Evolutionary conservation across 2,329 filamentous ascomycete species (phyloP).

Genomic region (Polytolypa hystricis): DNA sequence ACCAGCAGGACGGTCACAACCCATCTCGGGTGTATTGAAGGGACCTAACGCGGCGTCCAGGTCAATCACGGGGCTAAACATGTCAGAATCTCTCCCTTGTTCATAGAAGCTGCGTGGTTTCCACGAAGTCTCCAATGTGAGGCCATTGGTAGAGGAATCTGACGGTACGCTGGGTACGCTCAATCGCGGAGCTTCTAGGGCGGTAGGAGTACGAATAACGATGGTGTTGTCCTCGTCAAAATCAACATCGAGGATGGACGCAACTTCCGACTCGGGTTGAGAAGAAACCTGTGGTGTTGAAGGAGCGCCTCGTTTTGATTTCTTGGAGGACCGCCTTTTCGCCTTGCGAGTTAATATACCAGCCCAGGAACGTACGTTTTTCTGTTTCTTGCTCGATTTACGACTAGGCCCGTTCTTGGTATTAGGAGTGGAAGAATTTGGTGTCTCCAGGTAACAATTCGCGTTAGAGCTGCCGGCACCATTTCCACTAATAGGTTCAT

Average conservation of each 20-base stretch:
- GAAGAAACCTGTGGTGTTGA: constrained; percentile 34
- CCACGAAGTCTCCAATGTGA: constrained; percentile 28
- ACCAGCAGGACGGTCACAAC: constrained; percentile 19
- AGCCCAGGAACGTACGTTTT: constrained; percentile 60
- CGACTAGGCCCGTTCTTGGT: too few species aligned
- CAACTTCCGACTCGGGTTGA: constrained; percentile 23
- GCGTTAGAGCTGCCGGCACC: too few species aligned
- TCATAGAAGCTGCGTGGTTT: constrained; percentile 36
- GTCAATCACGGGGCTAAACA: constrained; percentile 74
- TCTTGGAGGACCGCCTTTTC: constrained; percentile 35
- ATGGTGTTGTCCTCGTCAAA: constrained; percentile 41
- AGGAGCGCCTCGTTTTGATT: constrained; percentile 29
- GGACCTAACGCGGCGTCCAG: constrained; percentile 86
- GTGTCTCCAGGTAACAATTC: too few species aligned
- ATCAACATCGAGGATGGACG: constrained; percentile 33
- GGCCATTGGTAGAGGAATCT: constrained; percentile 10
- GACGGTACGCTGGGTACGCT: constrained; percentile 9
- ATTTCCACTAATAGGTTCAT: too few species aligned
- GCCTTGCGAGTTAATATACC: constrained; percentile 41
- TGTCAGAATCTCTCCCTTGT: constrained; percentile 46
- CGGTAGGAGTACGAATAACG: constrained; percentile 34
- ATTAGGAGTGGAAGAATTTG: too few species aligned
- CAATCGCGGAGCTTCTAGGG: constrained; percentile 23
- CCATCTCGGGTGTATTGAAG: constrained; percentile 59
- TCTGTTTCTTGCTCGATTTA: constrained; percentile 44